These are phyloP conservation scores for Mycena albidolilacea DNA, from an alignment of 768 basidiomycete species.

Conservation along the genomic window DNA sequence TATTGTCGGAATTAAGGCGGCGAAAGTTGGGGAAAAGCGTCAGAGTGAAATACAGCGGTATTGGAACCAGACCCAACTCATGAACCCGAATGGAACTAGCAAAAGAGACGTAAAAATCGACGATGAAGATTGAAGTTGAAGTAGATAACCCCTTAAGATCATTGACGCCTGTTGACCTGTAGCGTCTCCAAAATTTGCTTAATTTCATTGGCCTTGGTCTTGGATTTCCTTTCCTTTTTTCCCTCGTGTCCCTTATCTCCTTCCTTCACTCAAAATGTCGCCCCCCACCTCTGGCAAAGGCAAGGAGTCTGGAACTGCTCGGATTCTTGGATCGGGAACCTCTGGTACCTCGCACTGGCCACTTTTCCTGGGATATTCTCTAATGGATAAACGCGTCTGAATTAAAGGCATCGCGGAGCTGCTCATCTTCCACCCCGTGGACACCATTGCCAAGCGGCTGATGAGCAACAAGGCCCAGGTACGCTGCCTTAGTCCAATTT, in stretches of 20 bases:
- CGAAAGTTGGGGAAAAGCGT: no score
- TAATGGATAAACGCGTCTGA: conserved; percentile 23
- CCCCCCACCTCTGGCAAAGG: conserved; percentile 65
- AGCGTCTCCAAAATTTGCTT: conserved; percentile 22
- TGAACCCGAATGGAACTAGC: no score
- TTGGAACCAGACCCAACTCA: no score
- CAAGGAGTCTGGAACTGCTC: conserved; percentile 91
- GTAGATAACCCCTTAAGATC: not conserved
- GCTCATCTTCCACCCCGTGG: conserved; percentile 94
- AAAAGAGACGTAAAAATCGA: no score
- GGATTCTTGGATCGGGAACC: conserved; percentile 92
- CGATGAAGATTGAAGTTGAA: no score
- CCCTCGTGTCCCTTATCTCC: conserved; percentile 1
- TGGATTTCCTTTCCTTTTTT: not conserved
- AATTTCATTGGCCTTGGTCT: conserved; percentile 22
- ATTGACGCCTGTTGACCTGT: not conserved
- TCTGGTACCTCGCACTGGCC: conserved; percentile 73
- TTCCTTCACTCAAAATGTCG: conserved; percentile 51
- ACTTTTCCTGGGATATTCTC: conserved; percentile 17
- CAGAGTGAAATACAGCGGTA: no score
- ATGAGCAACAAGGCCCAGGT: conserved; percentile 98
- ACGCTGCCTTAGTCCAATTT: conserved; percentile 26
- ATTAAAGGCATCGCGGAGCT: conserved; percentile 91
- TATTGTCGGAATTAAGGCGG: no score
- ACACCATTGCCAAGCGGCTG: conserved; percentile 97